phyloP scores from a whole-genome alignment of 1,284 basidiomycete genomes.

The Leccinum cinnamomeum region DNA sequence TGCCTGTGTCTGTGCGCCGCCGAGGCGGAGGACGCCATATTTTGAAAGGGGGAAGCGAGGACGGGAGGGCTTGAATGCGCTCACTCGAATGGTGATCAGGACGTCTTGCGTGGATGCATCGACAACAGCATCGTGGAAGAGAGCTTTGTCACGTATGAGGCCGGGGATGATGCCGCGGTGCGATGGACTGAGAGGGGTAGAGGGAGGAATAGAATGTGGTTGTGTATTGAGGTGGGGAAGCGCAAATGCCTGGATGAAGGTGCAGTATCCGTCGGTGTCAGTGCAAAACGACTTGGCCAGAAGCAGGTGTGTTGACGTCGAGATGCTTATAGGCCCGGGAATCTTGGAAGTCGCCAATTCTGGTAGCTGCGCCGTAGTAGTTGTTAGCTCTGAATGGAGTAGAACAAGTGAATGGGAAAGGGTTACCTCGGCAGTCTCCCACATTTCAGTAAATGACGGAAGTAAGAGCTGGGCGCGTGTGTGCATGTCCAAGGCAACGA shows the following conservation, averaged over 20 bases:
- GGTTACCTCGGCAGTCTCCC: conserved; percentile 6
- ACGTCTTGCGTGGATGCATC: conserved; percentile 16
- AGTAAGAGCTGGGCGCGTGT: not conserved
- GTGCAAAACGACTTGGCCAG: conserved; percentile 8
- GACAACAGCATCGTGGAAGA: conserved; percentile 15
- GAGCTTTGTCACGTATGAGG: not conserved
- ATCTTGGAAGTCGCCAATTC: not conserved
- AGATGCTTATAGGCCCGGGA: conserved; percentile 6
- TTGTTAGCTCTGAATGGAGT: not conserved
- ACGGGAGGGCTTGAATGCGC: not conserved
- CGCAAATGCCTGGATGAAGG: conserved; percentile 13
- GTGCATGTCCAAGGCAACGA: conserved; percentile 22
- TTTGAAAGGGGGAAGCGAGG: conserved; percentile 4
- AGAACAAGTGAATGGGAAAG: not conserved
- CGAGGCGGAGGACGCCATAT: conserved; percentile 15
- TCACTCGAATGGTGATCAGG: conserved; percentile 11
- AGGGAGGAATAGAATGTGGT: too few relatives aligned
- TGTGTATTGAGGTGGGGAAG: conserved; percentile 12
- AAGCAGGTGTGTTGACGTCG: conserved; percentile 25
- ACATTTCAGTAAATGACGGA: not conserved
- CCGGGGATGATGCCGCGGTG: conserved; percentile 10
- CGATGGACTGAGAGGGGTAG: conserved; percentile 1
- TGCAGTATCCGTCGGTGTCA: conserved; percentile 1
- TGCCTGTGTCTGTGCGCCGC: not conserved
- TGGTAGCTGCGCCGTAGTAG: not conserved